phyloP scores from a whole-genome alignment of 2,329 filamentous ascomycete species.

The Beauveria asiatica region DNA sequence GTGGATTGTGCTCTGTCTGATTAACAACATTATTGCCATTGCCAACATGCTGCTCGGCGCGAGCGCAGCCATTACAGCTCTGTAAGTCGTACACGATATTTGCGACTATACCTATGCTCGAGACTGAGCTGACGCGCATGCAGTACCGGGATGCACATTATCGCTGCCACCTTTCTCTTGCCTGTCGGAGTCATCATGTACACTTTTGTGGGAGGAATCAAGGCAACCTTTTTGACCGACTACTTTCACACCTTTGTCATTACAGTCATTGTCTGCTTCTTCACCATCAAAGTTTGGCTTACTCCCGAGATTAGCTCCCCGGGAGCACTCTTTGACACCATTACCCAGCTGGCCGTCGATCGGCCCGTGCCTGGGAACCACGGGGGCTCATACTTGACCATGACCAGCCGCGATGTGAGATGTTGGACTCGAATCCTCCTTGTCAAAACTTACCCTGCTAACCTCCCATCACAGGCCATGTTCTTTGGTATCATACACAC shows the following conservation, averaged over 20 bases:
- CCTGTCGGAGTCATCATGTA: slow-evolving; percentile 31
- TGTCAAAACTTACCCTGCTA: neutral
- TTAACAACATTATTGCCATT: slow-evolving; percentile 46
- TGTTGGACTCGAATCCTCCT: neutral
- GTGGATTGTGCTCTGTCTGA: slow-evolving; percentile 41
- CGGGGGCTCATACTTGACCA: slow-evolving; percentile 45
- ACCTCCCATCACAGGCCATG: slow-evolving; percentile 27
- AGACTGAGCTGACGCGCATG: slow-evolving; percentile 1
- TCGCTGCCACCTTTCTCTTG: slow-evolving; percentile 39
- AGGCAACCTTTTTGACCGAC: slow-evolving; percentile 37
- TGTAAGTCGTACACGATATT: slow-evolving; percentile 18
- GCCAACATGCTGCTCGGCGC: slow-evolving; percentile 43
- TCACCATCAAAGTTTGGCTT: slow-evolving; percentile 37
- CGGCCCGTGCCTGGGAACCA: slow-evolving; percentile 43
- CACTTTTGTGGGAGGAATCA: slow-evolving; percentile 32
- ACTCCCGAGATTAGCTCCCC: slow-evolving; percentile 39
- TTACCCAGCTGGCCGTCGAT: slow-evolving; percentile 33
- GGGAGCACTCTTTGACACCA: slow-evolving; percentile 39
- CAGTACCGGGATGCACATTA: slow-evolving; percentile 40
- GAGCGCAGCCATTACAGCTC: slow-evolving; percentile 25
- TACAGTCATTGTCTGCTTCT: slow-evolving; percentile 41
- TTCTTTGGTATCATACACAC: slow-evolving; percentile 41
- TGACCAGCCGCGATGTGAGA: slow-evolving; percentile 41
- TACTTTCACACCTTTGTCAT: slow-evolving; percentile 48
- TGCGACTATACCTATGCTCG: too few relatives aligned